Percentiles rank a stretch among this genome's conserved stretches.
These are phyloP conservation scores for Penicillium longicatenatum DNA, from an alignment of 495 filamentous ascomycete species.

Conservation along the genomic window DNA sequence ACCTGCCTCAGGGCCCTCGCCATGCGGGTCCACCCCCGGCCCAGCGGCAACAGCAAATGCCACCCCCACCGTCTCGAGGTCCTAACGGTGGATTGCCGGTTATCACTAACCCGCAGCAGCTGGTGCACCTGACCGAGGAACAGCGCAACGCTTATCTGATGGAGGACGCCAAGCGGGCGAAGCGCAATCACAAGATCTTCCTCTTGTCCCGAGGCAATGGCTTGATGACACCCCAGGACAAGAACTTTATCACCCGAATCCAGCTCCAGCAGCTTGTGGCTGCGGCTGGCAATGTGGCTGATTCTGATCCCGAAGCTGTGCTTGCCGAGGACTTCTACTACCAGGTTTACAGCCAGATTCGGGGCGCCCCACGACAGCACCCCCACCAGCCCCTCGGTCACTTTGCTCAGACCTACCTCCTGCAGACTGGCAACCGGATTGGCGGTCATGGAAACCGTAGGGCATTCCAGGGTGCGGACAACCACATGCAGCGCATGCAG, in stretches of 20 bases:
- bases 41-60: slow-evolving; percentile 33
- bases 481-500: slow-evolving; percentile 98
- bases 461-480: slow-evolving; percentile 77
- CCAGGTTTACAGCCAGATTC: slow-evolving; percentile 92
- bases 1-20: slow-evolving; percentile 33
- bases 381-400: slow-evolving; percentile 90
- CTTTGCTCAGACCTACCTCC: slow-evolving; percentile 97
- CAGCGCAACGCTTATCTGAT: slow-evolving; percentile 75
- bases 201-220: slow-evolving; percentile 92
- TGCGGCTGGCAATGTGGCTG: slow-evolving; percentile 82
- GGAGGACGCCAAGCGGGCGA: slow-evolving; percentile 92
- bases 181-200: slow-evolving; percentile 98
- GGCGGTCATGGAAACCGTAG: slow-evolving; percentile 64
- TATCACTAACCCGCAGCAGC: slow-evolving; percentile 71
- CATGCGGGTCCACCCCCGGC: slow-evolving; percentile 32
- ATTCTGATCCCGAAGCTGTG: slow-evolving; percentile 75
- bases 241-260: slow-evolving; percentile 98
- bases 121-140: slow-evolving; percentile 75
- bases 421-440: slow-evolving; percentile 81
- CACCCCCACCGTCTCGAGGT: slow-evolving; percentile 26
- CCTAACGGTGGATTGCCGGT: slow-evolving; percentile 45
- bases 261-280: slow-evolving; percentile 95
- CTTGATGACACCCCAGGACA: slow-evolving; percentile 98
- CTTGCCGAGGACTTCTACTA: slow-evolving; percentile 97
- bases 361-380: slow-evolving; percentile 80